Evolutionary conservation across 805 yeast species (phyloP).

Genomic region (Priceomyces castillae): DNA sequence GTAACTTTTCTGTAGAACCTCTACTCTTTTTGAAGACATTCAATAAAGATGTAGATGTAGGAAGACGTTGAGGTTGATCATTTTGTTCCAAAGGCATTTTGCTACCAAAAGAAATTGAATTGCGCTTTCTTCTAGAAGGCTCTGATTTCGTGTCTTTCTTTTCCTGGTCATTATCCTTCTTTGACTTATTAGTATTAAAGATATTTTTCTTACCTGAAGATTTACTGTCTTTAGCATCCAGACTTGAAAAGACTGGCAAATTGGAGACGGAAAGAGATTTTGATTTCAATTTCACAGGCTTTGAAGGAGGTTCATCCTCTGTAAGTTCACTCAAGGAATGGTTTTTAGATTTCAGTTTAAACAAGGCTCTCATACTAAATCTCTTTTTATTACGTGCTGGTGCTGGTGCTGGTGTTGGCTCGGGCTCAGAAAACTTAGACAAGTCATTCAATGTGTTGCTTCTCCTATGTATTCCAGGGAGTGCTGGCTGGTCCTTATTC

Average conservation of each 20-base stretch:
- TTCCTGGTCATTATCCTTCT: neutral
- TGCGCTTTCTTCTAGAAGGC: neutral
- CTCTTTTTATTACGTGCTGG: conserved; percentile 22
- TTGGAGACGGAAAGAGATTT: conserved; percentile 34
- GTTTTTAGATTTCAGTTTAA: conserved; percentile 34
- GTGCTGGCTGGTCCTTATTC: conserved; percentile 9
- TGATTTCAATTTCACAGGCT: conserved; percentile 16
- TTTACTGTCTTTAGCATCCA: neutral
- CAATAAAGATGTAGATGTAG: conserved; percentile 11
- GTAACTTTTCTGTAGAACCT: neutral
- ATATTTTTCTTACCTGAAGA: neutral
- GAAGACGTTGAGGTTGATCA: neutral
- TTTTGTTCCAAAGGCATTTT: neutral
- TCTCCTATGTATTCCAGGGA: conserved; percentile 12
- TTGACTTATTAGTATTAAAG: neutral
- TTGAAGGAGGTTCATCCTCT: conserved; percentile 5
- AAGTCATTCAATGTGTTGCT: conserved; percentile 14
- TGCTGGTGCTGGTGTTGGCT: neutral
- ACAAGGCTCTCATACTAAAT: conserved; percentile 38
- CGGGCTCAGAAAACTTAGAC: conserved; percentile 4
- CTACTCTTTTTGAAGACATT: conserved; percentile 22
- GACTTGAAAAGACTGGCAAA: conserved; percentile 11
- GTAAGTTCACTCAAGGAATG: conserved; percentile 21
- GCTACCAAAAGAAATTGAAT: neutral
- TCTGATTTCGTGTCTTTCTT: neutral